Conservation (phyloP, 257 asterid species). For the Capsicum chinense region DNA sequence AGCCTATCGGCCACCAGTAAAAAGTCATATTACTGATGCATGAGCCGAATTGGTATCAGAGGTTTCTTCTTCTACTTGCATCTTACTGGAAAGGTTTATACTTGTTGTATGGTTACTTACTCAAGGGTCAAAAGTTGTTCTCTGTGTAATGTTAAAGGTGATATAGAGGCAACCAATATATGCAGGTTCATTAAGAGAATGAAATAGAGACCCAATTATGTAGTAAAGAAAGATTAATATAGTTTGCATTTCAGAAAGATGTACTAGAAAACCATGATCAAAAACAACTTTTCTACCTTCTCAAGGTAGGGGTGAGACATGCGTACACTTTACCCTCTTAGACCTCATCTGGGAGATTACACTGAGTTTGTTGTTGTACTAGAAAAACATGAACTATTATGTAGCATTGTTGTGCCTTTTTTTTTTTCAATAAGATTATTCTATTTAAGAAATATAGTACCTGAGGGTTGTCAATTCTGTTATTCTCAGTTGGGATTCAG, state of each 20-base stretch:
- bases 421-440: no score
- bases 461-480: background rate
- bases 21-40: background rate
- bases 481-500: background rate
- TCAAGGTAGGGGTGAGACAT: background rate
- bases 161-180: background rate
- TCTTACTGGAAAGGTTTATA: background rate
- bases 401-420: background rate
- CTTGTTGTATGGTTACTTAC: conserved; percentile 6
- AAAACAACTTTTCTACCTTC: background rate
- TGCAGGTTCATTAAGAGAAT: background rate
- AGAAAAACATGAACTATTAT: background rate
- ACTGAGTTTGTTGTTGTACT: background rate
- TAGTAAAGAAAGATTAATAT: background rate
- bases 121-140: background rate
- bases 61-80: background rate
- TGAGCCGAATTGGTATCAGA: conserved; percentile 14
- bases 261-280: background rate
- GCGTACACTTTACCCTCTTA: background rate
- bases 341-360: background rate
- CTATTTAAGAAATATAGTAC: background rate
- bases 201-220: background rate
- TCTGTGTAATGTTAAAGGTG: background rate
- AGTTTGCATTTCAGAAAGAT: background rate
- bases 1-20: conserved; percentile 31